Evolutionary conservation across 2,329 filamentous ascomycete genomes (phyloP).

Genomic region (Phaeomoniella chlamydospora): DNA sequence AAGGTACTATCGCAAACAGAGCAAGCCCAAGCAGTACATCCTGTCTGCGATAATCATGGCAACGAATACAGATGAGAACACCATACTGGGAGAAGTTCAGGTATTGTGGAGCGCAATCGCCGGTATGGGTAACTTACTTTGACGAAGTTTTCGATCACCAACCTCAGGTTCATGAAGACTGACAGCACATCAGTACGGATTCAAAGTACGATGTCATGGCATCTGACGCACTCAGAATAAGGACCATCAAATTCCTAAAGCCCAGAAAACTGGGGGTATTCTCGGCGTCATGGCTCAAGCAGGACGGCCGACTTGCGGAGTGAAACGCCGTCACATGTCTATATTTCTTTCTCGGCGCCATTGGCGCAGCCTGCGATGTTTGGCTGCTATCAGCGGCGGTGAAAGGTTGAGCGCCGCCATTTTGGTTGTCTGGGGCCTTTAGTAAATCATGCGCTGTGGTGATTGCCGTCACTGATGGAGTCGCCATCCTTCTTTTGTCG

Average conservation of each 20-base stretch:
- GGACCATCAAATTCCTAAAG: slow-evolving; percentile 90
- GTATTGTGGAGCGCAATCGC: slow-evolving; percentile 2
- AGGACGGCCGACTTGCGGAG: slow-evolving; percentile 55
- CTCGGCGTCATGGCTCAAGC: slow-evolving; percentile 69
- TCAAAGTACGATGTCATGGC: background rate
- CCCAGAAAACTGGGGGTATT: slow-evolving; percentile 73
- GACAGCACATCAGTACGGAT: slow-evolving; percentile 12
- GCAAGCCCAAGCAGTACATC: slow-evolving; percentile 63
- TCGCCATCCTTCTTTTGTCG: background rate
- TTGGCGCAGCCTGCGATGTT: background rate
- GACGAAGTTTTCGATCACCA: slow-evolving; percentile 88
- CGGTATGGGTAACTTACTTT: no score
- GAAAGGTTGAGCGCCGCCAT: background rate
- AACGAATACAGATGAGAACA: slow-evolving; percentile 79
- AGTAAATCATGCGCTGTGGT: background rate
- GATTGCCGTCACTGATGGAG: background rate
- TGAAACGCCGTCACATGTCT: slow-evolving; percentile 86
- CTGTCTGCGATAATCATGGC: slow-evolving; percentile 70
- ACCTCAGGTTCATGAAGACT: slow-evolving; percentile 85
- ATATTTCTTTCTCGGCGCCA: slow-evolving; percentile 51
- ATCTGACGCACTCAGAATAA: slow-evolving; percentile 47
- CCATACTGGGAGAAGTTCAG: slow-evolving; percentile 64
- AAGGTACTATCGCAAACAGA: slow-evolving; percentile 77
- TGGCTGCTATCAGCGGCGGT: background rate
- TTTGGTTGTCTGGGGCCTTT: background rate